Conservation (phyloP, 495 filamentous ascomycete species). For the Neurospora cerealis region DNA sequence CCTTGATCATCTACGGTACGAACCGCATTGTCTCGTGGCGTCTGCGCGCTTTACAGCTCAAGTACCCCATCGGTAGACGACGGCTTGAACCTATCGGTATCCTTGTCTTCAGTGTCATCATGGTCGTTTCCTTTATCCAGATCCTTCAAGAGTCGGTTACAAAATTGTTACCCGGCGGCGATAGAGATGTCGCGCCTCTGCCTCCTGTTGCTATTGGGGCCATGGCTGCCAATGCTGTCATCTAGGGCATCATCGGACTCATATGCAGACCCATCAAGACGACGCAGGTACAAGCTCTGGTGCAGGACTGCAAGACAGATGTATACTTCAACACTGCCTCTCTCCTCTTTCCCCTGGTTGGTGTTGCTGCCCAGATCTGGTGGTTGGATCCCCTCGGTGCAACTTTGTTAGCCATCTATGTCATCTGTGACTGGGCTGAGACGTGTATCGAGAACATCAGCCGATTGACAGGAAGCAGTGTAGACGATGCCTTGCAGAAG, state of each 20-base stretch:
- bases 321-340: slow-evolving; percentile 43
- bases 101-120: slow-evolving; percentile 43
- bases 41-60: slow-evolving; percentile 23
- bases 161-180: slow-evolving; percentile 29
- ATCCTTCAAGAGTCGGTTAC: slow-evolving; percentile 37
- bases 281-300: slow-evolving; percentile 40
- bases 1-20: slow-evolving; percentile 37
- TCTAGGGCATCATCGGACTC: slow-evolving; percentile 39
- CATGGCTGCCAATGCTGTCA: slow-evolving; percentile 30
- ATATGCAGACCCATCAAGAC: slow-evolving; percentile 37
- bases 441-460: slow-evolving; percentile 39
- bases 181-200: slow-evolving; percentile 14
- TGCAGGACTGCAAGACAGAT: slow-evolving; percentile 41
- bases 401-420: slow-evolving; percentile 35
- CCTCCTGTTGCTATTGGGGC: slow-evolving; percentile 32
- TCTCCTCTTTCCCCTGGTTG: slow-evolving; percentile 37
- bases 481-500: slow-evolving; percentile 18
- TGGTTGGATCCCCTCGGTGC: slow-evolving; percentile 41
- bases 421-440: slow-evolving; percentile 39
- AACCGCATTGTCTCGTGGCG: slow-evolving; percentile 36
- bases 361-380: slow-evolving; percentile 30
- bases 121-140: slow-evolving; percentile 41
- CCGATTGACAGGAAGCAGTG: slow-evolving; percentile 31
- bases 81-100: slow-evolving; percentile 41
- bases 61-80: slow-evolving; percentile 37